Evolutionary conservation across 163 green algal species (phyloP), one percentile per base, ranked within the genome.

Genomic region (Scenedesmus sp.): DNA sequence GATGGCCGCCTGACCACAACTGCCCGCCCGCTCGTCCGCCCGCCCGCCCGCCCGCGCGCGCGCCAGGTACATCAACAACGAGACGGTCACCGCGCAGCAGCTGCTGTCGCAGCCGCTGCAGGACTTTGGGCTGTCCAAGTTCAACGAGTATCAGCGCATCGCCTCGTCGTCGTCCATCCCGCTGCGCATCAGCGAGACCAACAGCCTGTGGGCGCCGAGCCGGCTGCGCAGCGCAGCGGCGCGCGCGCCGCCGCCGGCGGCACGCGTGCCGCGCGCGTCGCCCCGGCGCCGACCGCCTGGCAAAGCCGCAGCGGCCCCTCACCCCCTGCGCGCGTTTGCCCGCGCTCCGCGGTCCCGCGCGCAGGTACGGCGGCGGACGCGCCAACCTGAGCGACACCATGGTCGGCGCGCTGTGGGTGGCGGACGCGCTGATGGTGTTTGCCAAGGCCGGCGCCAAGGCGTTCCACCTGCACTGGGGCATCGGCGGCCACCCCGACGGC

Each of bases 31-130:
- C n/a, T n/a, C n/a, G n/a, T n/a, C n/a, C n/a, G n/a, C n/a, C n/a
- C n/a, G n/a, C n/a, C n/a, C n/a, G n/a, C n/a, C n/a, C n/a, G n/a
- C n/a, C n/a, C n/a, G n/a, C n/a, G n/a, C n/a, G n/a, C n/a, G n/a
- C n/a, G n/a, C n/a, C n/a, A n/a, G 22, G 1, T 82, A 82, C 51
- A 42, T 82, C 34, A 31, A 82, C 63, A 82, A 82, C 56, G n/a
- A 20, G 13, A 82, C 75, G 3, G 51, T 75, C 33, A 65, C 50
- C 22, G 62, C 62, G 6, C 14, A 15, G 15, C n/a, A 74, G 48
- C 60, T 82, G 51, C 34, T 82, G 51, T 11, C 3, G 29, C 36
- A 82, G 63, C n/a, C 24, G 10, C 75, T 82, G 9, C 63, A 70
- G 39, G 36, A 75, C 10, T 76, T 82, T 69, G 63, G 75, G 2